Conservation (phyloP, 495 filamentous ascomycete genomes). For the Diplogelasinospora grovesii region DNA sequence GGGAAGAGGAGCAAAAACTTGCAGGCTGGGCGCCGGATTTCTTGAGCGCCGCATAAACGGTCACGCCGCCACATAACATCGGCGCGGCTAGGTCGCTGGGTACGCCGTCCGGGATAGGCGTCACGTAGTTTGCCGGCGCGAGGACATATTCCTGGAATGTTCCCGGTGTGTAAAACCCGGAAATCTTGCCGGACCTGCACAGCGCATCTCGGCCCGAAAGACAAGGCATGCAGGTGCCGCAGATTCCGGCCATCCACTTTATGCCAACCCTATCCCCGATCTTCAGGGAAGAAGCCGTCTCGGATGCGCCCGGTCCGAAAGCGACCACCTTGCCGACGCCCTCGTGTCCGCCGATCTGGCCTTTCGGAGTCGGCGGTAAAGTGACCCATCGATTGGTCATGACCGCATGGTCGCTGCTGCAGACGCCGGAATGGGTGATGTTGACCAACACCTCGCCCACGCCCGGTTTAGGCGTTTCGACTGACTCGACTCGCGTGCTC, state of each 20-base stretch:
- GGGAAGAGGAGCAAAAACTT: background rate
- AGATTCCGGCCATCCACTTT: constrained; percentile 46
- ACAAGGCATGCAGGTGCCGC: constrained; percentile 40
- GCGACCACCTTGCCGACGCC: constrained; percentile 56
- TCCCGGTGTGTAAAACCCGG: constrained; percentile 48
- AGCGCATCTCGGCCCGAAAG: constrained; percentile 48
- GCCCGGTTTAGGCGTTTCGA: constrained; percentile 61
- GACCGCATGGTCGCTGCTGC: constrained; percentile 57
- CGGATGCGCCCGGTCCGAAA: constrained; percentile 49
- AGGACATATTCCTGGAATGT: constrained; percentile 71
- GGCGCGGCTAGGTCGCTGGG: constrained; percentile 55
- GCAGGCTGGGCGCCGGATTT: constrained; percentile 48
- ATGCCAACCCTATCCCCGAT: constrained; percentile 61
- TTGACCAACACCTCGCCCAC: constrained; percentile 60
- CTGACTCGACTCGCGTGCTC: constrained; percentile 59
- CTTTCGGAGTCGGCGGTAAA: constrained; percentile 59
- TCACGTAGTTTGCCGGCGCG: constrained; percentile 59
- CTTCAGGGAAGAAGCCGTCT: constrained; percentile 45
- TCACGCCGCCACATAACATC: constrained; percentile 57
- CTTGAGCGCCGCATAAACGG: constrained; percentile 50
- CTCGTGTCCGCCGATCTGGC: constrained; percentile 63
- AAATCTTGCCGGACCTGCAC: constrained; percentile 43
- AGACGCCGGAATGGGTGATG: constrained; percentile 65
- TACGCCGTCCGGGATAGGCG: constrained; percentile 58
- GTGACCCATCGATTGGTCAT: constrained; percentile 52